phyloP scores from a whole-genome alignment of 2,329 filamentous ascomycete species.

The Colletotrichum liriopes region DNA sequence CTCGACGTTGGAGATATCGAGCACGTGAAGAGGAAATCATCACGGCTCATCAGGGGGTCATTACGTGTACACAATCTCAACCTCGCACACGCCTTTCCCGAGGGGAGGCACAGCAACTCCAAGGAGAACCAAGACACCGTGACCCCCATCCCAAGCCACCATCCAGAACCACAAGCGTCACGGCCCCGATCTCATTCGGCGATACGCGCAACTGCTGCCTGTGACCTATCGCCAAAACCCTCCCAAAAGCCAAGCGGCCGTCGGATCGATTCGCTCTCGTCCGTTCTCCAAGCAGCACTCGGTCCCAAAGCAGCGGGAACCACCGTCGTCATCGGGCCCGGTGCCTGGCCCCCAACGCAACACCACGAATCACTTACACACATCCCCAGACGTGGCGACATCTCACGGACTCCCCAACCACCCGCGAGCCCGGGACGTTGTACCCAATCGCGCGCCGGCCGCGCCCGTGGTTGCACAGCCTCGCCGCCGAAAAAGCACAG shows the following conservation, averaged over 20 bases:
- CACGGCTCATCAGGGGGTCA: not conserved
- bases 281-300: not conserved
- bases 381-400: not conserved
- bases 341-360: not conserved
- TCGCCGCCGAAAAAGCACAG: not conserved
- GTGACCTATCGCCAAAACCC: not conserved
- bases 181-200: not conserved
- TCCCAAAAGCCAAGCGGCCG: not conserved
- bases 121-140: not conserved
- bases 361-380: not conserved
- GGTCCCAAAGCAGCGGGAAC: not conserved
- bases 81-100: too few species aligned
- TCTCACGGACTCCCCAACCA: not conserved
- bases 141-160: not conserved
- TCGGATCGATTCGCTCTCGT: slow-evolving; percentile 6
- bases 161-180: not conserved
- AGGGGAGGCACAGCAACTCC: not conserved
- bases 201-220: not conserved
- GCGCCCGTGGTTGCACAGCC: not conserved
- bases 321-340: not conserved
- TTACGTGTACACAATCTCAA: not conserved
- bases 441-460: not conserved
- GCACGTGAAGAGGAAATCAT: not conserved
- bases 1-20: too few species aligned
- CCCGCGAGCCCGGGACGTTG: not conserved